Evolutionary conservation across 192 early-diverging fungal genomes (phyloP).

Genomic region (Chytriomyces sp.): DNA sequence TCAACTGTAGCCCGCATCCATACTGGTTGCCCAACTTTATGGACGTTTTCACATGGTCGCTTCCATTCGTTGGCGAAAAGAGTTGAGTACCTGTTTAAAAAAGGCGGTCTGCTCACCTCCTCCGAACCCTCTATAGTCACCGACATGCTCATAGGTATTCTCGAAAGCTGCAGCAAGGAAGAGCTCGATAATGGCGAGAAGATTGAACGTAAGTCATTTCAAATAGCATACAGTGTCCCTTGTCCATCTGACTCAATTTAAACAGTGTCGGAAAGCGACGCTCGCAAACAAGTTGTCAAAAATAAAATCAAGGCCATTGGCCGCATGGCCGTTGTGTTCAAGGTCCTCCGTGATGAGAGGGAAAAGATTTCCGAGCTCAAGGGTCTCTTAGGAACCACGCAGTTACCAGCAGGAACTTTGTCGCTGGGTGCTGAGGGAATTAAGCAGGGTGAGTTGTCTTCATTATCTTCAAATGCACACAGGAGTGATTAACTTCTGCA

Average conservation of each 20-base stretch:
- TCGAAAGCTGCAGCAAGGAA: slow-evolving; percentile 95
- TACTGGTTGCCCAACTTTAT: slow-evolving; percentile 99
- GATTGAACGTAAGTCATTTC: slow-evolving; percentile 30
- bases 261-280: slow-evolving; percentile 59
- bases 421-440: slow-evolving; percentile 91
- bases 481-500: not conserved
- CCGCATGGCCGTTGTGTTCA: slow-evolving; percentile 87
- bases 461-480: not conserved
- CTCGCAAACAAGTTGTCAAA: slow-evolving; percentile 67
- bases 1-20: slow-evolving; percentile 92
- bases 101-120: not conserved
- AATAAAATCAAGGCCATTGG: slow-evolving; percentile 95
- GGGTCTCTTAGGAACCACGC: slow-evolving; percentile 78
- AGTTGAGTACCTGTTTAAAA: slow-evolving; percentile 58
- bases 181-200: slow-evolving; percentile 74
- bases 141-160: slow-evolving; percentile 92
- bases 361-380: slow-evolving; percentile 94
- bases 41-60: slow-evolving; percentile 97
- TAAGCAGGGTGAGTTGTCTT: slow-evolving; percentile 65
- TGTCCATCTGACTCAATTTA: not conserved
- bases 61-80: slow-evolving; percentile 98
- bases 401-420: slow-evolving; percentile 83
- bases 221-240: not conserved
- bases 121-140: slow-evolving; percentile 65
- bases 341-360: slow-evolving; percentile 81